Conservation (phyloP, 345 rosid species). For the Arabis alpina region DNA sequence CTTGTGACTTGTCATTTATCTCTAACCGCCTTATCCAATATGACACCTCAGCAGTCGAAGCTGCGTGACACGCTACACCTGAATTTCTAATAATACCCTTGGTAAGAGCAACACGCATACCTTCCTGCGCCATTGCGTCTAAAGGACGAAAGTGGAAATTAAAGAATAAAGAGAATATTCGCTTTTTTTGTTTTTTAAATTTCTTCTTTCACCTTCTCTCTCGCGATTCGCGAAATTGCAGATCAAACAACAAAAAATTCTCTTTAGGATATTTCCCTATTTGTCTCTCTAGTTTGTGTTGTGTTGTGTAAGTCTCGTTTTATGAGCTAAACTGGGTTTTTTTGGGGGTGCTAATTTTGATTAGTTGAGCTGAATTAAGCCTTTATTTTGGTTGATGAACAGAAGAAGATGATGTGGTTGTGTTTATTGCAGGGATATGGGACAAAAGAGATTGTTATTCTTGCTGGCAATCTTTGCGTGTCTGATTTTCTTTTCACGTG, state of each 20-base stretch:
- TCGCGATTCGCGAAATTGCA: slow-evolving; percentile 17
- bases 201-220: slow-evolving; percentile 21
- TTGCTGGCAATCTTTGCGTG: slow-evolving; percentile 41
- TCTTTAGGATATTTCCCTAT: neutral
- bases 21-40: slow-evolving; percentile 25
- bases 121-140: slow-evolving; percentile 16
- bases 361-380: slow-evolving; percentile 12
- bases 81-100: slow-evolving; percentile 28
- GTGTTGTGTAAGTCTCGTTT: neutral
- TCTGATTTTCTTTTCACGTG: slow-evolving; percentile 44
- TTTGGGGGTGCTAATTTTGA: neutral
- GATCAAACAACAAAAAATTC: neutral
- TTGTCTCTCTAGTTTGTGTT: neutral
- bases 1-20: neutral
- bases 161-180: slow-evolving; percentile 4
- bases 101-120: neutral
- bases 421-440: slow-evolving; percentile 54
- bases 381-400: slow-evolving; percentile 13
- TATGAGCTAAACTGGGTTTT: neutral
- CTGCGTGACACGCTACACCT: slow-evolving; percentile 11
- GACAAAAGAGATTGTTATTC: slow-evolving; percentile 43
- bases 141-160: slow-evolving; percentile 25
- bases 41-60: slow-evolving; percentile 37
- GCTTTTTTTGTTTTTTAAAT: neutral
- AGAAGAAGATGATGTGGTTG: neutral